Base-by-base conservation (phyloP, 1,139 yeast genomes). In the Kodamaea fungicola region DNA sequence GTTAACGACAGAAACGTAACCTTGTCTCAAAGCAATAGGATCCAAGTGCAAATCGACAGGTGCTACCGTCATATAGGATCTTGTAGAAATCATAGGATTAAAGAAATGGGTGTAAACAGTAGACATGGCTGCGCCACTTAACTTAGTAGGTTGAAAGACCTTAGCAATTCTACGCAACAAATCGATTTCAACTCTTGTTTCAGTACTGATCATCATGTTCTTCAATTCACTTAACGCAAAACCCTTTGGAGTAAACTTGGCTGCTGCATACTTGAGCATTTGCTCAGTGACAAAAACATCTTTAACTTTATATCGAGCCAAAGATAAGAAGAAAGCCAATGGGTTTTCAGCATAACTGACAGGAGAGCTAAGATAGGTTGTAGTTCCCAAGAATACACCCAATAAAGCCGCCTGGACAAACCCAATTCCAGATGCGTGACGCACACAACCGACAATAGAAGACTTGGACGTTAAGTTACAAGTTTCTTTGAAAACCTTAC, bases 401-500 rank as follows among this genome's bases (percentile, higher is more conserved):
- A 92, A 61, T 28, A 90, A 62, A 39, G 82, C 80, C 9, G 95
- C 76, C 54, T 88, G 94, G 24, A 92, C 64, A 55, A 94, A 90
- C 0, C 98, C 98, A 32, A 90, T 63, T 0, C 97, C 97, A 2
- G 77, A 64, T 0, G 89, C 77, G 49, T 90, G 94, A 35, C 95
- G 78, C 7, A 87, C 95, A 59, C 96, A 82, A 0, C 96, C 96
- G 31, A 92, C 73, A 8, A 92, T 70, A 0, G 96, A 82, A 31
- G 80, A 76, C 25, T 78, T 74, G 31, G 86, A 76, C 7, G 82
- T 75, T 64, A 92, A 70, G 48, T 87, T 92, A 51, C 96, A 86
- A 0, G 97, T 90, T 55, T 92, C 97, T 51, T 92, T 92, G 53
- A 89, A 78, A 9, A 87, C 84, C 51, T 90, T 88, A 57, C 97